Evolutionary conservation across 768 basidiomycete species (phyloP).

Genomic region (Leucogyrophana mollusca): DNA sequence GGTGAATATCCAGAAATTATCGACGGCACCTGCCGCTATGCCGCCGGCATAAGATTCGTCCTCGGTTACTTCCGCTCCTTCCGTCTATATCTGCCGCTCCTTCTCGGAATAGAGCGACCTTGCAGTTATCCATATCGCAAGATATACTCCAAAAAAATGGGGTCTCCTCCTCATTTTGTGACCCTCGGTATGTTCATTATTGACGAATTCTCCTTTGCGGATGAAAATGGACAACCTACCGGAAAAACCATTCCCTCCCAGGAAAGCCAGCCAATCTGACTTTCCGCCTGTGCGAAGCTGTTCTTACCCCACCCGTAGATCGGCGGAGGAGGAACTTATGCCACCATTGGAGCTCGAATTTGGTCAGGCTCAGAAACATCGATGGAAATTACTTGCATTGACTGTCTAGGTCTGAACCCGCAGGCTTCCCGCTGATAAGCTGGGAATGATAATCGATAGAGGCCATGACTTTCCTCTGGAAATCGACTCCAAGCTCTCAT

Average conservation of each 20-base stretch:
- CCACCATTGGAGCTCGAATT: slow-evolving; percentile 76
- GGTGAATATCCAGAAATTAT: slow-evolving; percentile 13
- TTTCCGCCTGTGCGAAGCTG: no score
- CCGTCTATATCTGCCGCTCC: not conserved
- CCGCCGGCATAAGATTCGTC: slow-evolving; percentile 1
- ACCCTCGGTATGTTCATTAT: slow-evolving; percentile 92
- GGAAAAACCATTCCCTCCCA: slow-evolving; percentile 46
- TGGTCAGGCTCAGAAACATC: slow-evolving; percentile 46
- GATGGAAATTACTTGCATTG: not conserved
- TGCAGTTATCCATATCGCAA: slow-evolving; percentile 4
- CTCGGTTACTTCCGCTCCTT: slow-evolving; percentile 6
- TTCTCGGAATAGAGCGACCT: not conserved
- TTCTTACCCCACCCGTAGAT: slow-evolving; percentile 46
- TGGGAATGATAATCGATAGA: slow-evolving; percentile 85
- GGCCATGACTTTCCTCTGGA: slow-evolving; percentile 71
- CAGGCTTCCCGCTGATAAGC: slow-evolving; percentile 61
- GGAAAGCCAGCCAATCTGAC: slow-evolving; percentile 32
- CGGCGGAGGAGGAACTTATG: slow-evolving; percentile 87
- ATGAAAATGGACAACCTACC: slow-evolving; percentile 53
- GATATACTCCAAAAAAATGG: slow-evolving; percentile 5
- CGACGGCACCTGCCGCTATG: slow-evolving; percentile 3
- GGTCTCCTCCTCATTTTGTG: slow-evolving; percentile 41
- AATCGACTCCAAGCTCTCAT: slow-evolving; percentile 52
- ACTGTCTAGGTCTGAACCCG: not conserved
- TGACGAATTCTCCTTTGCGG: slow-evolving; percentile 70